Conservation (phyloP, 768 basidiomycete genomes). For the Serendipita sp. region DNA sequence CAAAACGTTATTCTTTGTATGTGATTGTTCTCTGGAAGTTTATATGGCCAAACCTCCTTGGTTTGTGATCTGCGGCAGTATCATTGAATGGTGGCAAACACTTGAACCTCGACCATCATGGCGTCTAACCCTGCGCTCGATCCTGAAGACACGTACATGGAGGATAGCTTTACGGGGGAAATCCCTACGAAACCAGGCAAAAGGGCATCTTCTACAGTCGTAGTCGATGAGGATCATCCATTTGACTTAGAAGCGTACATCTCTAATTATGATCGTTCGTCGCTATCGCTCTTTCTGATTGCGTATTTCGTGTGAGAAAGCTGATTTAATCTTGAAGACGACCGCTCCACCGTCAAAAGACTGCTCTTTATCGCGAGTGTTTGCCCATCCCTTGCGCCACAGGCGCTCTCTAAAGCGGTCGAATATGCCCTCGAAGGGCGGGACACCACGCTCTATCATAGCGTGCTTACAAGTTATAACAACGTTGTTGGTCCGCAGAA, state of each 20-base stretch:
- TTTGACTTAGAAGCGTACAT: constrained; percentile 77
- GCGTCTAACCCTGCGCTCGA: neutral
- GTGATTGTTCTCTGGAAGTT: too few species aligned
- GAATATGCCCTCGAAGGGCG: constrained; percentile 47
- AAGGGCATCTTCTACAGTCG: constrained; percentile 8
- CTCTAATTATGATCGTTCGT: constrained; percentile 53
- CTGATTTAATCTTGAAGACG: constrained; percentile 23
- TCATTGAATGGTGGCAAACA: neutral
- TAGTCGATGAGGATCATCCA: constrained; percentile 62
- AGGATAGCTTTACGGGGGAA: neutral
- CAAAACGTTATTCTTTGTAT: too few species aligned
- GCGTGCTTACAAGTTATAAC: constrained; percentile 13
- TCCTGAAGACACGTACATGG: constrained; percentile 2
- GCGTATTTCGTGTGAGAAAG: neutral
- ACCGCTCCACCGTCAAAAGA: constrained; percentile 60
- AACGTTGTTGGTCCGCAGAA: constrained; percentile 26
- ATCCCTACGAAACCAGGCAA: neutral
- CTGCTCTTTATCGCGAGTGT: constrained; percentile 47
- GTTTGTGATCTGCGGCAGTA: neutral
- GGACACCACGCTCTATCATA: constrained; percentile 31
- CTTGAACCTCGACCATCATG: neutral
- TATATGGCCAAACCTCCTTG: neutral
- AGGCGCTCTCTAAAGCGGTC: constrained; percentile 53
- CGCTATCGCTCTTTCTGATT: neutral
- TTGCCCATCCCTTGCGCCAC: constrained; percentile 53